phyloP scores from a whole-genome alignment of 31 red algal species.

The Endocladia muricata region DNA sequence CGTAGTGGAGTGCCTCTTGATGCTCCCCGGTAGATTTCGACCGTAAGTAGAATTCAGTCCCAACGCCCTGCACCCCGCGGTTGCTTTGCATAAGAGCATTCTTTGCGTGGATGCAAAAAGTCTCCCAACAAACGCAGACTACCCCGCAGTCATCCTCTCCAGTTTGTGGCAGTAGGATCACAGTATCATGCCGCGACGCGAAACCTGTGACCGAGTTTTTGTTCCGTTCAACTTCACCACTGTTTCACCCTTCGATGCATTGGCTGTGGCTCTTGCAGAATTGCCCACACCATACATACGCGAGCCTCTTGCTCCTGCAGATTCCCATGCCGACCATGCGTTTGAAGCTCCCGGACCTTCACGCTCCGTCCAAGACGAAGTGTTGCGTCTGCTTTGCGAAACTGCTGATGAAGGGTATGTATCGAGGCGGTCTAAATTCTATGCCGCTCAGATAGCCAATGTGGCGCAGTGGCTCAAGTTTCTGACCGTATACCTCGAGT shows the following conservation, averaged over 20 bases:
- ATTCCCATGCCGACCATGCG: background rate
- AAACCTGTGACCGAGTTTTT: constrained; percentile 15
- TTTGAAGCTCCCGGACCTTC: background rate
- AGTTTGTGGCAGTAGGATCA: too few relatives aligned
- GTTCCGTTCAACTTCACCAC: constrained; percentile 66
- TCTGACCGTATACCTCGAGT: background rate
- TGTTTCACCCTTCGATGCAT: constrained; percentile 35
- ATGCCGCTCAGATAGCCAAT: background rate
- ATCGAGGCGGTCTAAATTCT: background rate
- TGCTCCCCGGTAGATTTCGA: too few relatives aligned
- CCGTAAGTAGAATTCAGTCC: too few relatives aligned
- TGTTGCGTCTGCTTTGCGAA: constrained; percentile 1
- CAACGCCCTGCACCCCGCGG: too few relatives aligned
- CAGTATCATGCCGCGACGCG: background rate
- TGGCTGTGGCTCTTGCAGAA: constrained; percentile 31
- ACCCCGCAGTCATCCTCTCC: too few relatives aligned
- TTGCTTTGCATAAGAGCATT: too few relatives aligned
- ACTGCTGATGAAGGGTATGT: constrained; percentile 14
- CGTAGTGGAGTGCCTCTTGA: too few relatives aligned
- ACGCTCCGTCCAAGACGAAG: background rate
- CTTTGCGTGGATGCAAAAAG: too few relatives aligned
- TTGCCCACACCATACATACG: constrained; percentile 33
- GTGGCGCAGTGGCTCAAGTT: too few relatives aligned
- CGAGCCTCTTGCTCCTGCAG: constrained; percentile 16
- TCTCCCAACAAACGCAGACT: too few relatives aligned